Evolutionary conservation across 2,329 filamentous ascomycete genomes (phyloP).

Genomic region (Fusarium ambrosium): DNA sequence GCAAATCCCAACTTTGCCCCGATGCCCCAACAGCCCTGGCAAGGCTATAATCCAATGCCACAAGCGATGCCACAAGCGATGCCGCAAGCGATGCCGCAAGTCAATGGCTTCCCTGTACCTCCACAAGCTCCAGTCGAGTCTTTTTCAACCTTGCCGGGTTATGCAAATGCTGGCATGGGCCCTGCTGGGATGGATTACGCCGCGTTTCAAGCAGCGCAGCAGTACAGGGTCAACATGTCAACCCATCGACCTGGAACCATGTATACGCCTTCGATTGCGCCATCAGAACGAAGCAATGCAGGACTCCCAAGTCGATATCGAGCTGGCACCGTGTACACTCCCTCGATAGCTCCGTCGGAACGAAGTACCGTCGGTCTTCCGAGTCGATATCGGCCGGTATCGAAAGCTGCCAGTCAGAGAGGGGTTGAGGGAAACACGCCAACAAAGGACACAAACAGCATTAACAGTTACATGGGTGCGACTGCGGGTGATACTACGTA

Average conservation of each 20-base stretch:
- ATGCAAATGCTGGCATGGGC: not conserved
- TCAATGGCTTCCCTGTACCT: not conserved
- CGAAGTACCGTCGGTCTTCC: constrained; percentile 33
- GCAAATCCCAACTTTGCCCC: not conserved
- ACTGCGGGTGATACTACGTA: not conserved
- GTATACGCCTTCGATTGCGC: constrained; percentile 4
- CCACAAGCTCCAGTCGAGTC: not conserved
- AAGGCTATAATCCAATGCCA: not conserved
- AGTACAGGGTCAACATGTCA: constrained; percentile 10
- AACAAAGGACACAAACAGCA: not conserved
- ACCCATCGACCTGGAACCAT: not conserved
- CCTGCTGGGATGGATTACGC: not conserved
- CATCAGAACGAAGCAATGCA: constrained; percentile 26
- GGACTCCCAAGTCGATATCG: constrained; percentile 34
- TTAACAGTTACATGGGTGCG: not conserved
- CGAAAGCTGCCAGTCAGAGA: constrained; percentile 5
- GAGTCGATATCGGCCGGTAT: constrained; percentile 33
- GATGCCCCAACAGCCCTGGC: constrained; percentile 2
- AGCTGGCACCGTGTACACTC: constrained; percentile 4
- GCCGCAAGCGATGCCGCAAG: not conserved
- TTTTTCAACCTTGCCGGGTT: not conserved
- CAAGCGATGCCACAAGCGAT: not conserved
- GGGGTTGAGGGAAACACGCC: not conserved
- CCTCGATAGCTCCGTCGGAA: constrained; percentile 31
- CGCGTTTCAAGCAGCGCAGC: not conserved